These are phyloP conservation scores for Pythium pyrilobum DNA, from an alignment of 352 stramenopile genomes.

Conservation along the genomic window DNA sequence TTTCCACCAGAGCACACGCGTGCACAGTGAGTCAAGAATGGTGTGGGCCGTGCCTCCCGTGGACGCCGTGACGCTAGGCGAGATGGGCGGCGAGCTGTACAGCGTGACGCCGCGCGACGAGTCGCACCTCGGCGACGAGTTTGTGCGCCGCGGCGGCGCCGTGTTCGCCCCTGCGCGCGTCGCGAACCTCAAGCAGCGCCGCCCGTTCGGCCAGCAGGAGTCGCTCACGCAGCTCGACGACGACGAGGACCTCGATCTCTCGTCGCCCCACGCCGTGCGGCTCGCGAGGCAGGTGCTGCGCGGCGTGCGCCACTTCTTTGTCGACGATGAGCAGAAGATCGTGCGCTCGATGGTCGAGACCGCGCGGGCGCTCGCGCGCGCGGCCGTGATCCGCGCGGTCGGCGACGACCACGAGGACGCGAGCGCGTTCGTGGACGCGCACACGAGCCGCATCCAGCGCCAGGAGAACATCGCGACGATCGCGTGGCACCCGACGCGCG, in stretches of 20 bases:
- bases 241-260: conserved; percentile 26
- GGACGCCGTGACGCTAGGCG: conserved; percentile 70
- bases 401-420: conserved; percentile 24
- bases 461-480: conserved; percentile 49
- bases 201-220: conserved; percentile 49
- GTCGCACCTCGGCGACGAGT: conserved; percentile 54
- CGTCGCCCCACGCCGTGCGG: conserved; percentile 32
- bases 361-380: conserved; percentile 11
- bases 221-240: conserved; percentile 43
- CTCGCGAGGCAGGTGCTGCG: conserved; percentile 31
- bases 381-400: conserved; percentile 23
- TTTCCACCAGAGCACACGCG: too few species aligned
- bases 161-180: conserved; percentile 57
- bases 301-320: conserved; percentile 33
- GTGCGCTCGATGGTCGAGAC: conserved; percentile 28
- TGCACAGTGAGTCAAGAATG: conserved; percentile 25
- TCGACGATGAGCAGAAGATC: conserved; percentile 59
- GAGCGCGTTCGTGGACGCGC: conserved; percentile 14
- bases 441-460: conserved; percentile 8
- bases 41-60: conserved; percentile 55
- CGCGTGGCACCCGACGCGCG: conserved; percentile 51
- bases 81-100: conserved; percentile 69
- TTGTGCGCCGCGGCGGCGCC: conserved; percentile 48
- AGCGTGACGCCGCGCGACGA: conserved; percentile 57
- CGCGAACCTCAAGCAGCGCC: conserved; percentile 37